Evolutionary conservation across 495 filamentous ascomycete genomes (phyloP), one percentile per base, ranked within the genome.

Genomic region (Penicillium canescens): DNA sequence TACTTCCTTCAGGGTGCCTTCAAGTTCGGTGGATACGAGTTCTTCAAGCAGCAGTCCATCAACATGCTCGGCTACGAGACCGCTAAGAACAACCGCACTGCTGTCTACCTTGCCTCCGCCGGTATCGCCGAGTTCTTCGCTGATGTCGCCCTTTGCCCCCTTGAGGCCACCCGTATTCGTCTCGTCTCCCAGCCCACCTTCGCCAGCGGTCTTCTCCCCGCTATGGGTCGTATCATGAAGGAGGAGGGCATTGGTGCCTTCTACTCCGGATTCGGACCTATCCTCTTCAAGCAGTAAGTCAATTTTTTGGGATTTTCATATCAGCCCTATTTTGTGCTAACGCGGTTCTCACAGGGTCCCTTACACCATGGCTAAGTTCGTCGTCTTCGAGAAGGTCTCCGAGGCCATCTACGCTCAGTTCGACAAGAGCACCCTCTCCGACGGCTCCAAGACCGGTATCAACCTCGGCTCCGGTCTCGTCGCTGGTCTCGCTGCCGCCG

Each of bases 301-400:
- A 12, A 12, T 20, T 26, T 20, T 26, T 3, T 16, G 42, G 10
- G 16, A 14, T 28, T 24, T 16, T 31, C 9, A 6, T 42, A 1
- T 33, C 11, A 1, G 2, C 4, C 5, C 3, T 0, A n/a, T 6
- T 33, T 50, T 21, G 10, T 24, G n/a, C 50, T 65, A 40, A 65
- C 59, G 33, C 7, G 23, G 33, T 33, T 46, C 16, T 33, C 28
- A 44, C 62, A 96, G 91, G 84, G 89, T 98, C 73, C 94, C 94
- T 55, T 98, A 98, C 82, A 98, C 94, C 73, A 97, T 98, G 94
- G 82, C 95, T 82, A 98, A 98, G 83, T 98, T 98, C 84, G 94
- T 96, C 75, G 94, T 96, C 62, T 97, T 87, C 86, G 94, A 98
- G 83, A 97, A 97, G 85, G 90, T 91, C 67, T 76, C 86, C 63